Conservation (phyloP, 2,329 filamentous ascomycete genomes). For the Geosmithia flava region DNA sequence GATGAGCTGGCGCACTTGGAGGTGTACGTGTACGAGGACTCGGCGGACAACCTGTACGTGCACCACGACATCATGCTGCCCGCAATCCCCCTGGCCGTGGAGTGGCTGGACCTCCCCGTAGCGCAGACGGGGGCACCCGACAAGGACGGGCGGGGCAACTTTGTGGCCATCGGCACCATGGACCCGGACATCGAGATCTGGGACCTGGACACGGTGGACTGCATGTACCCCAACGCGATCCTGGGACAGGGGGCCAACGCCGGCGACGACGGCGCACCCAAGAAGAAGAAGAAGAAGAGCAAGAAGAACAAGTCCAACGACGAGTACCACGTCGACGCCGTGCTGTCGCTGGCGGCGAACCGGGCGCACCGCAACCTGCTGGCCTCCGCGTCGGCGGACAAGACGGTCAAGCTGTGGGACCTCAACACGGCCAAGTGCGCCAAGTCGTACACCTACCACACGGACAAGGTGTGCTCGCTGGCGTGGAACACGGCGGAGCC, state of each 20-base stretch:
- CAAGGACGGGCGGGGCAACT: constrained; percentile 66
- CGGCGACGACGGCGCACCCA: constrained; percentile 16
- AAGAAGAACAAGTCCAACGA: constrained; percentile 83
- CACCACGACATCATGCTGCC: constrained; percentile 99
- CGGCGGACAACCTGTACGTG: constrained; percentile 91
- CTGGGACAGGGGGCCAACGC: constrained; percentile 59
- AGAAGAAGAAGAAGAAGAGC: constrained; percentile 73
- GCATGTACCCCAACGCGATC: constrained; percentile 97
- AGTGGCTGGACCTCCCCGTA: constrained; percentile 92
- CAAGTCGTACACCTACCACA: constrained; percentile 92
- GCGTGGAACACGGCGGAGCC: constrained; percentile 86
- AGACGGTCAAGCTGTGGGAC: constrained; percentile 97
- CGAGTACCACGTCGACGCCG: constrained; percentile 85
- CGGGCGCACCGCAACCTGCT: constrained; percentile 87
- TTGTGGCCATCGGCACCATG: constrained; percentile 91
- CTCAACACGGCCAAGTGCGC: constrained; percentile 84
- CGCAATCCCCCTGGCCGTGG: constrained; percentile 85
- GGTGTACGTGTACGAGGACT: constrained; percentile 95
- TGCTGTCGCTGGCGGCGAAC: constrained; percentile 85
- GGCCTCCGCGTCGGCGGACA: constrained; percentile 89
- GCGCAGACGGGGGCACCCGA: constrained; percentile 47
- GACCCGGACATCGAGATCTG: constrained; percentile 98
- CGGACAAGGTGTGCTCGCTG: constrained; percentile 93
- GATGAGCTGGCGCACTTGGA: constrained; percentile 95
- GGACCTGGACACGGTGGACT: constrained; percentile 92